Conservation (phyloP, 2,329 filamentous ascomycete species). For the Magnaporthiopsis rhizophila region DNA sequence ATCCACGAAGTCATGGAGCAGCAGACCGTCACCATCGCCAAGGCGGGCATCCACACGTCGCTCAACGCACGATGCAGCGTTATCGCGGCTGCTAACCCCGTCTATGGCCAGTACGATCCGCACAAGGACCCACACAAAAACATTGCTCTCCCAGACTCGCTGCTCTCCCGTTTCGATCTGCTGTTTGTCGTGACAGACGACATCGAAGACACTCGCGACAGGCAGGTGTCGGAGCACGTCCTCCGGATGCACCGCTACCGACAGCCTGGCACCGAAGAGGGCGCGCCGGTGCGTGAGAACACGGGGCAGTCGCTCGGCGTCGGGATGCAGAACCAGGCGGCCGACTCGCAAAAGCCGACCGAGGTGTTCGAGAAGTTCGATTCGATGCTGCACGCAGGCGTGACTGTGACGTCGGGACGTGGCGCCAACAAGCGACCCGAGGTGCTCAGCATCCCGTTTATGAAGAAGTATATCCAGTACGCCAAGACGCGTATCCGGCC, state of each 20-base stretch:
- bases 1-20: constrained; percentile 99
- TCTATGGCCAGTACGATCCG: constrained; percentile 96
- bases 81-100: constrained; percentile 91
- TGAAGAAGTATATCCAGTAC: constrained; percentile 99
- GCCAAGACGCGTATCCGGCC: constrained; percentile 89
- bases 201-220: constrained; percentile 87
- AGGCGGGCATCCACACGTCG: constrained; percentile 96
- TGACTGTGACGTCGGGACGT: constrained; percentile 66
- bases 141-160: constrained; percentile 91
- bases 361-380: constrained; percentile 97
- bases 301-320: constrained; percentile 78
- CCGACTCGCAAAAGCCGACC: constrained; percentile 64
- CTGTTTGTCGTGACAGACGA: constrained; percentile 97
- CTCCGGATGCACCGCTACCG: constrained; percentile 96
- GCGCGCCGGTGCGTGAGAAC: constrained; percentile 87
- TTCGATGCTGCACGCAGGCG: constrained; percentile 87
- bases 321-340: constrained; percentile 64
- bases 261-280: constrained; percentile 86
- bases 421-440: constrained; percentile 71
- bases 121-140: constrained; percentile 99
- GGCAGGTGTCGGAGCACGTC: constrained; percentile 91
- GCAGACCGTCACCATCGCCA: constrained; percentile 97
- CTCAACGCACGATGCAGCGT: constrained; percentile 96
- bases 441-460: constrained; percentile 91
- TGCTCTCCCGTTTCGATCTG: constrained; percentile 96